Base-by-base conservation (phyloP, 1,284 basidiomycete species). In the Phylloboletellus chloephorus region DNA sequence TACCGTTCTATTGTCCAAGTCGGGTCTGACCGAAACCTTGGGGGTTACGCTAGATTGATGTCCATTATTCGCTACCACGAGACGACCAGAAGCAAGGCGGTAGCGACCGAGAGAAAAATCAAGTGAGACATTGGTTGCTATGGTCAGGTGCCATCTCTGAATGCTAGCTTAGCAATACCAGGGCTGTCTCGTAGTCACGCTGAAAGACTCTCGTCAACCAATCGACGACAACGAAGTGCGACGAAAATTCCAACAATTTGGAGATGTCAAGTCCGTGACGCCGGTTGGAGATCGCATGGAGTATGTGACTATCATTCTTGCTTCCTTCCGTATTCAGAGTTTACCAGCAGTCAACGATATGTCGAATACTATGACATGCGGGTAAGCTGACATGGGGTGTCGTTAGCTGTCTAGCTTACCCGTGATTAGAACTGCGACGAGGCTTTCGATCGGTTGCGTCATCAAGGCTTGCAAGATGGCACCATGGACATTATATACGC, bases 61-160 rank as follows among this genome's bases (percentile, higher is more conserved):
- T 98, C 0, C 95, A 98, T 64, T 98, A 93, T 67, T 94, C 90
- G 20, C 69, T 98, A 26, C 95, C 95, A 4, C 83, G 89, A 47
- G 90, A 88, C 52, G 92, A 98, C 42, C 82, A 85, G 40, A 76
- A 67, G 22, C 64, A 79, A 53, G 78, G 82, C 21, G 57, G 55
- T 16, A 81, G 78, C 39, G 88, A 91, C 41, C 76, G 82, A 31
- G 90, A 94, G 37, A 93, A 87, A 63, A 94, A 93, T 60, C 92
- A 92, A 66, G 88, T 86, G 53, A 49, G 71, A 54, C 24, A 12
- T 35, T 33, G 7, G 22, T 20, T 22, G n/a, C n/a, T 5, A 30
- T 36, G 4, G 12, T 9, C 10, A 17, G n/a, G n/a, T 10, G 23
- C 21, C 17, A 37, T n/a, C 29, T 41, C 34, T 53, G 30, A 49